Evolutionary conservation across 805 yeast species (phyloP), one percentile per base, ranked within the genome.

Genomic region (Nakazawaea wyomingensis): DNA sequence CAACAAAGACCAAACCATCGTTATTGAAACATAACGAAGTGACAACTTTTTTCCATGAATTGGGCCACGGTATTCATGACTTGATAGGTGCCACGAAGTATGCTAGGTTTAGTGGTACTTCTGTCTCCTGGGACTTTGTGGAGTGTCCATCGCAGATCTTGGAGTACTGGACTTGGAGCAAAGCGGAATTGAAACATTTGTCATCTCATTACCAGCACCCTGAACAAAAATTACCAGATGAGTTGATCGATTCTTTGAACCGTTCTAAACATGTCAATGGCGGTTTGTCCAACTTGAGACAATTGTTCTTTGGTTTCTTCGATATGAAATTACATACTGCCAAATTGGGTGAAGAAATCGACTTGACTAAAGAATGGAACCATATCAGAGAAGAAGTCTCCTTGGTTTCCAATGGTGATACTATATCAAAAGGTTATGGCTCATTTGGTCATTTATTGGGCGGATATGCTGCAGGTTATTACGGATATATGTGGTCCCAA

Each of bases 101-200:
- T 50, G 71, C 83, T 2, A 71, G 82, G 48, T 86, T 85, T 63
- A 83, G 78, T 55, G 95, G 95, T 18, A 81, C 90, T 24, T 68
- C 75, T 31, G 91, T 85, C 35, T 78, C 84, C 30, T 72, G 93
- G 74, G 96, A 87, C 64, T 87, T 87, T 64, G 95, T 87, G 39
- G 96, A 87, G 62, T 86, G 91, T 46, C 96, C 96, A 21, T 86
- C 95, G 1, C 96, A 87, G 65, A 77, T 87, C 80, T 68, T 87
- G 53, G 96, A 87, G 61, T 84, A 78, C 60, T 87, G 93, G 87
- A 82, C 90, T 30, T 87, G 96, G 95, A 74, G 81, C 42, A 71
- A 71, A 42, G 64, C 70, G 31, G 81, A 79, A 60, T 66, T 87
- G 50, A 72, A 68, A 51, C 55, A 58, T 8, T 62, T 87, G 42